Percentiles rank a stretch among this genome's conserved stretches.
phyloP scores from a whole-genome alignment of 2,329 filamentous ascomycete genomes.

The Ceratocystis albifundus region DNA sequence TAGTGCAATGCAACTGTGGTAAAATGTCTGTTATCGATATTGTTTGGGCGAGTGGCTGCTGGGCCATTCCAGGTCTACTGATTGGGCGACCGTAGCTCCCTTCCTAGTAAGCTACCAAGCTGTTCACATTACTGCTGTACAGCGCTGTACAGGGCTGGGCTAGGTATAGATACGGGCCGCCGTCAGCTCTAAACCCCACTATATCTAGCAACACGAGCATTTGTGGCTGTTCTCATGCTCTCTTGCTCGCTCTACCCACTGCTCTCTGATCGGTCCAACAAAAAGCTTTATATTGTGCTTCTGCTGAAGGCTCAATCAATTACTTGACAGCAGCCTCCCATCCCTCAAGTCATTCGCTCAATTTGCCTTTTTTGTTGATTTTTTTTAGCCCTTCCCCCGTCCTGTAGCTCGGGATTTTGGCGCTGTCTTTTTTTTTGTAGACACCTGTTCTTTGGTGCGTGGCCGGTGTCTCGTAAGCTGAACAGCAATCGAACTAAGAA shows the following conservation, averaged over 20 bases:
- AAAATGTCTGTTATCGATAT: no score
- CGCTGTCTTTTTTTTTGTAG: conserved; percentile 18
- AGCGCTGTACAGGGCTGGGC: no score
- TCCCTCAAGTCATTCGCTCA: not conserved
- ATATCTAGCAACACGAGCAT: no score
- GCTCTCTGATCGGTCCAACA: not conserved
- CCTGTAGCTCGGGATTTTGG: not conserved
- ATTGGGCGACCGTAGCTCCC: no score
- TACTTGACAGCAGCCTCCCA: not conserved
- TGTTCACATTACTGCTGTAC: no score
- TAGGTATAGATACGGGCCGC: no score
- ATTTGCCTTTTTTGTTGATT: not conserved
- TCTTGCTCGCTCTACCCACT: not conserved
- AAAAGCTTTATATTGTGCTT: not conserved
- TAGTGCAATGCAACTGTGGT: no score
- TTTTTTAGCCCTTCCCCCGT: not conserved
- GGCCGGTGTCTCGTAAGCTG: conserved; percentile 20
- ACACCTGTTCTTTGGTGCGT: conserved; percentile 23
- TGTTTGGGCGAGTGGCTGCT: no score
- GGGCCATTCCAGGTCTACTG: no score
- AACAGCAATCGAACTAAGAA: conserved; percentile 17
- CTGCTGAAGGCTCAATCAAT: not conserved
- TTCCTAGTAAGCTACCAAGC: no score
- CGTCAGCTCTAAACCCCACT: no score
- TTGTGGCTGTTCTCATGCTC: not conserved